Evolutionary conservation across 192 early-diverging fungal species (phyloP), one percentile per base, ranked within the genome.

Genomic region (Gigaspora rosea): DNA sequence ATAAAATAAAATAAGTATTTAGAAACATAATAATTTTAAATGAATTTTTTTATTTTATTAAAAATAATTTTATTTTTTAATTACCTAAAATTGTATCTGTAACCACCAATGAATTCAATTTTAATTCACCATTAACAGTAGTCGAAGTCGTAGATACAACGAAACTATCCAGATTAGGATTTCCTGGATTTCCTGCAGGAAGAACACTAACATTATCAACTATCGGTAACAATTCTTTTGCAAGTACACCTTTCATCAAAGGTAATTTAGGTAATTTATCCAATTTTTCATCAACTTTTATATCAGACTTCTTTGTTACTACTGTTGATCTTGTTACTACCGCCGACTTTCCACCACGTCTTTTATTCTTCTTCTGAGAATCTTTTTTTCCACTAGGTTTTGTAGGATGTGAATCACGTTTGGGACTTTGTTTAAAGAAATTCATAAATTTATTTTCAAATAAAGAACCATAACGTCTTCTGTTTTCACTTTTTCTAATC

Each of bases 101-200:
- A 13, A 94, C 83, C 10, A 81, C 79, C 13, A 96, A 83, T 0
- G 88, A 85, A 58, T 87, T 82, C 0, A 89, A 82, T 50, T 62
- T 58, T 15, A 80, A 52, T 10, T 82, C 83, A 11, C 81, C 78
- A 52, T 79, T 82, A 20, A 70, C 47, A 51, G 74, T 71, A 11
- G 70, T 68, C 27, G 62, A 48, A 64, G 46, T 54, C 56, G n/a
- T 16, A 12, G 16, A 41, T 12, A 57, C 33, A 41, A 6, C 54
- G 32, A 9, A 62, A 22, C 12, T 74, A 62, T 52, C 4, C 10
- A 20, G 6, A 2, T 56, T 9, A 59, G 52, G 4, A 59, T 58
- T 73, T 0, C 9, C 46, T 8, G 12, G 13, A 15, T n/a, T n/a
- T n/a, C n/a, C n/a, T n/a, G n/a, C n/a, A 27, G 35, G 11, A 57